Conservation (phyloP, 2,329 filamentous ascomycete species). For the Cladorrhinum sp. region DNA sequence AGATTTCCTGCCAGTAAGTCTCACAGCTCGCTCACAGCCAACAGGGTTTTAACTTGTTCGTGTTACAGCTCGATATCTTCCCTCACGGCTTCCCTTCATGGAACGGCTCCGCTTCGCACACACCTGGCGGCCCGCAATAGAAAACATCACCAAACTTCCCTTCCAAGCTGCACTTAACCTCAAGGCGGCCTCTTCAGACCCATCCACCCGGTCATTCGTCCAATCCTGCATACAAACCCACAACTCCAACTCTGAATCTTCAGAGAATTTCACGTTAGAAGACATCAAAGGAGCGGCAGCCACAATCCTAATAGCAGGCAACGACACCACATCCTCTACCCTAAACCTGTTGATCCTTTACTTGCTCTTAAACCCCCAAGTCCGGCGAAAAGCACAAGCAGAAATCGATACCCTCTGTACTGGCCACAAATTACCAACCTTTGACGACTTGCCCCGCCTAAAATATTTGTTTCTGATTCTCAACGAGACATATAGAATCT, state of each 20-base stretch:
- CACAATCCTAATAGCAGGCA: constrained; percentile 30
- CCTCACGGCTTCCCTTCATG: constrained; percentile 29
- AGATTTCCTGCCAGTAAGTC: constrained; percentile 26
- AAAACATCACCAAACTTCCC: constrained; percentile 24
- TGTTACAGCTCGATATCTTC: constrained; percentile 25
- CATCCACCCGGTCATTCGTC: constrained; percentile 20
- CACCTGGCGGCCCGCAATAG: constrained; percentile 23
- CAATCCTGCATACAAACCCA: constrained; percentile 18
- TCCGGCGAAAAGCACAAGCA: constrained; percentile 33
- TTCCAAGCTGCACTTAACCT: constrained; percentile 23
- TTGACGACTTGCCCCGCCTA: constrained; percentile 28
- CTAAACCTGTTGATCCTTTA: constrained; percentile 38
- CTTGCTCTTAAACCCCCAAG: constrained; percentile 39
- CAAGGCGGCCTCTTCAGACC: neutral
- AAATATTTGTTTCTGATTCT: constrained; percentile 36
- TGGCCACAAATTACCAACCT: constrained; percentile 31
- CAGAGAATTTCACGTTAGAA: constrained; percentile 23
- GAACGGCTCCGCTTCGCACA: constrained; percentile 28
- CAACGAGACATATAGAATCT: constrained; percentile 38
- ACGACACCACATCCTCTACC: constrained; percentile 32
- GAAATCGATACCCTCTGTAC: constrained; percentile 37
- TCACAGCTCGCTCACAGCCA: too few relatives aligned
- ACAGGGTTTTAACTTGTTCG: too few relatives aligned
- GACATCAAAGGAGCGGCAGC: constrained; percentile 32
- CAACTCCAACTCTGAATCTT: constrained; percentile 8